A percentile compares a stretch with the other conserved stretches of the same genome.
Conservation (phyloP, 768 basidiomycete genomes). For the Boletus reticuloceps region DNA sequence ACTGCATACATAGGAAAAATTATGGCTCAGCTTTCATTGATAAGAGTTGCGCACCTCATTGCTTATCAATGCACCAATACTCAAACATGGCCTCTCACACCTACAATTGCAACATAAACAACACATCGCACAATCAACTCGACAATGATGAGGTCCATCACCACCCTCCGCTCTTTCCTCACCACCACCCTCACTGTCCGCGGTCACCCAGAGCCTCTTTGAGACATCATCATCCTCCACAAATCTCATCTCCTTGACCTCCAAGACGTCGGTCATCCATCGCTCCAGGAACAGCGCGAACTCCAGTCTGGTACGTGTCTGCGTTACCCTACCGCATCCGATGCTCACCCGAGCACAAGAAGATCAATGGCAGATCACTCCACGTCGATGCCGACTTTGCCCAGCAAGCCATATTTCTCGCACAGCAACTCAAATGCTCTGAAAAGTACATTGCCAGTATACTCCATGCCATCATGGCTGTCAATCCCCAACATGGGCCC, state of each 20-base stretch:
- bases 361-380: slow-evolving; percentile 67
- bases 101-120: too few relatives aligned
- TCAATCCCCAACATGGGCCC: slow-evolving; percentile 61
- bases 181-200: slow-evolving; percentile 45
- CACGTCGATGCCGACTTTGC: slow-evolving; percentile 79
- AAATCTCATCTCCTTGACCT: slow-evolving; percentile 54
- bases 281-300: slow-evolving; percentile 63
- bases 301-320: slow-evolving; percentile 57
- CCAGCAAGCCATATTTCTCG: slow-evolving; percentile 72
- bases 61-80: too few relatives aligned
- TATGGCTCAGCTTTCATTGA: too few relatives aligned
- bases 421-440: slow-evolving; percentile 78
- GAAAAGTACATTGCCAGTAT: slow-evolving; percentile 77
- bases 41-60: too few relatives aligned
- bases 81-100: too few relatives aligned
- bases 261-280: slow-evolving; percentile 56
- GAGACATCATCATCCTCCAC: slow-evolving; percentile 70
- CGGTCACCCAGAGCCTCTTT: slow-evolving; percentile 62
- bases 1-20: too few relatives aligned
- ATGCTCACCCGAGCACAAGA: slow-evolving; percentile 42
- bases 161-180: slow-evolving; percentile 53
- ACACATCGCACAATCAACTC: too few relatives aligned
- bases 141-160: slow-evolving; percentile 55
- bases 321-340: not conserved
- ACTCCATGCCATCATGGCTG: slow-evolving; percentile 58